Percentiles rank a stretch among this genome's conserved stretches.
phyloP scores from a whole-genome alignment of 148 eudicot species.

The Dysphania ambrosioides region DNA sequence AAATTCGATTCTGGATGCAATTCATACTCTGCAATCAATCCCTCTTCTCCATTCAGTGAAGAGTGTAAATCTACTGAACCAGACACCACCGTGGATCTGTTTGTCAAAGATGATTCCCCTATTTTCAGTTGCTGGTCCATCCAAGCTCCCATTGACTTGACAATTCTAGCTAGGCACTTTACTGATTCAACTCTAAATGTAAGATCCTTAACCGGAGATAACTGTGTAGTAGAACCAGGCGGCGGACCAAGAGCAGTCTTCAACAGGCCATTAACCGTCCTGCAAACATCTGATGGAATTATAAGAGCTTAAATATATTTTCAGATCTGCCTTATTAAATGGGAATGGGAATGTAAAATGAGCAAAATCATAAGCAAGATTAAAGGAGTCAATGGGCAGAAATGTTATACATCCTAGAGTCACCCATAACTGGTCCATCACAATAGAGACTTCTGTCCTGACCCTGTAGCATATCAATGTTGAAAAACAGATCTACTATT shows the following conservation, averaged over 20 bases:
- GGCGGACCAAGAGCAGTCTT: slow-evolving; percentile 98
- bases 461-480: slow-evolving; percentile 5
- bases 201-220: slow-evolving; percentile 84
- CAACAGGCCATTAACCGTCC: slow-evolving; percentile 97
- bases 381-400: neutral
- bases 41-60: slow-evolving; percentile 59
- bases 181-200: slow-evolving; percentile 90
- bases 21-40: slow-evolving; percentile 56
- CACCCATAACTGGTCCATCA: neutral
- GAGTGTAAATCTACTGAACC: slow-evolving; percentile 41
- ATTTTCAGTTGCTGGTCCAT: slow-evolving; percentile 88
- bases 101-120: slow-evolving; percentile 50
- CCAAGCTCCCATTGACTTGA: slow-evolving; percentile 93
- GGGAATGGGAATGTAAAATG: neutral
- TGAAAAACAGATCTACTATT: neutral
- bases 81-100: slow-evolving; percentile 43
- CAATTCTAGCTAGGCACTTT: slow-evolving; percentile 76
- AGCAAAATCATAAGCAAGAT: neutral
- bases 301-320: slow-evolving; percentile 62
- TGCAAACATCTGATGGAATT: slow-evolving; percentile 93
- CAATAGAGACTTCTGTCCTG: neutral
- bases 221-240: slow-evolving; percentile 77
- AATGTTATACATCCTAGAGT: neutral
- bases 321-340: slow-evolving; percentile 17
- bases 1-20: slow-evolving; percentile 60